Evolutionary conservation across 2,329 filamentous ascomycete species (phyloP), one percentile per base, ranked within the genome.

Genomic region (Alternaria panax): DNA sequence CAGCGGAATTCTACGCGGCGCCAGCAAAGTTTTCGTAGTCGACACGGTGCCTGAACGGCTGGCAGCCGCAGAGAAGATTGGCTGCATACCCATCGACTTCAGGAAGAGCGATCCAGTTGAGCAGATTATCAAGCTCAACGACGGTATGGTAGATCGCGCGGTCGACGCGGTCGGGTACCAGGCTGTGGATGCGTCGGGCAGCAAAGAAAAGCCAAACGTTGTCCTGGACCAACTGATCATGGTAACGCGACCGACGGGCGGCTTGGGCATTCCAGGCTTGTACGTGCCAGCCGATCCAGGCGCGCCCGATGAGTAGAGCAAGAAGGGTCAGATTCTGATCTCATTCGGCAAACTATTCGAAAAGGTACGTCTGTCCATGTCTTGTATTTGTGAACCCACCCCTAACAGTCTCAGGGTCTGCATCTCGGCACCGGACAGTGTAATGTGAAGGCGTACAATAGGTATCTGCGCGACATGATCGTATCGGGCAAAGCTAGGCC

Each of bases 261-360:
- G 87, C 2, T 72, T 89, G 5, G 87, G 87, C 0, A 87, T 89
- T 51, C 86, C 86, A 4, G 86, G 86, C 0, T 79, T 87, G 2
- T 86, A 79, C 56, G 80, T 81, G 1, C 79, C 86, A 16, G 79
- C 79, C 47, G 85, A 90, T 61, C 88, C 88, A 14, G 87, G 88
- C 46, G 88, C 87, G 30, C 84, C 86, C 2, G 87, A 90, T 60
- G 82, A 81, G 53, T 83, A 86, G 42, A 81, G 83, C 18, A 85
- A 82, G n/a, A 87, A 88, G 67, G 88, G 88, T 0, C 85, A 88
- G 81, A 85, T 90, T 54, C 79, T 86, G 61, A 79, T 90, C 27
- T 87, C 84, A 54, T 90, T 90, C 66, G 87, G 88, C 56, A 90
- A 90, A 73, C 78, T 90, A 0, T 90, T 90, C 66, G 87, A 90